phyloP scores from a whole-genome alignment of 2,329 filamentous ascomycete species.

The Coleophoma crateriformis region DNA sequence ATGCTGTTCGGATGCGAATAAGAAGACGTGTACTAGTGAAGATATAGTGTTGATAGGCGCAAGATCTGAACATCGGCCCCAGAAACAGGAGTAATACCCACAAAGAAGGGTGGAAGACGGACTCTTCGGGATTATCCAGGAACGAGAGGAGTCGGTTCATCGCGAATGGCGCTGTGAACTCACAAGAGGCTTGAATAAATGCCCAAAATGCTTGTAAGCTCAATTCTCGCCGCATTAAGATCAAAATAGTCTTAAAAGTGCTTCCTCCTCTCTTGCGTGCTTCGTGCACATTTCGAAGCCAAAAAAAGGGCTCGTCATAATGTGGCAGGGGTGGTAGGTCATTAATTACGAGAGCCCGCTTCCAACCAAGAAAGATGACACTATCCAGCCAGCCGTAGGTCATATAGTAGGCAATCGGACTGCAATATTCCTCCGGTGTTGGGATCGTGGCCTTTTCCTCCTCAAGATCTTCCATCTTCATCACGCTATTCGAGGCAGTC shows the following conservation, averaged over 20 bases:
- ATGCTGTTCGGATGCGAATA: conserved; percentile 48
- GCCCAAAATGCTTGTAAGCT: background rate
- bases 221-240: background rate
- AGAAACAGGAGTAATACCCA: conserved; percentile 50
- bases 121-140: conserved; percentile 37
- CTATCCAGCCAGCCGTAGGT: background rate
- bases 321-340: background rate
- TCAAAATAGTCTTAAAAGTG: background rate
- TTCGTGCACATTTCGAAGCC: background rate
- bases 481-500: background rate
- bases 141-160: conserved; percentile 49
- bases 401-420: background rate
- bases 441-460: background rate
- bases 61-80: conserved; percentile 41
- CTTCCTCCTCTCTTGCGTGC: background rate
- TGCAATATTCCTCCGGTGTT: background rate
- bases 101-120: conserved; percentile 42
- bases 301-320: background rate
- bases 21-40: conserved; percentile 51
- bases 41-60: conserved; percentile 51
- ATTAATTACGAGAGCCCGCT: background rate
- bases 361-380: background rate
- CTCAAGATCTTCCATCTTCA: background rate
- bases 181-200: conserved; percentile 16
- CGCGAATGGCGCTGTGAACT: conserved; percentile 46